Evolutionary conservation across 2,329 filamentous ascomycete species (phyloP).

Genomic region (Lecanicillium sp.): DNA sequence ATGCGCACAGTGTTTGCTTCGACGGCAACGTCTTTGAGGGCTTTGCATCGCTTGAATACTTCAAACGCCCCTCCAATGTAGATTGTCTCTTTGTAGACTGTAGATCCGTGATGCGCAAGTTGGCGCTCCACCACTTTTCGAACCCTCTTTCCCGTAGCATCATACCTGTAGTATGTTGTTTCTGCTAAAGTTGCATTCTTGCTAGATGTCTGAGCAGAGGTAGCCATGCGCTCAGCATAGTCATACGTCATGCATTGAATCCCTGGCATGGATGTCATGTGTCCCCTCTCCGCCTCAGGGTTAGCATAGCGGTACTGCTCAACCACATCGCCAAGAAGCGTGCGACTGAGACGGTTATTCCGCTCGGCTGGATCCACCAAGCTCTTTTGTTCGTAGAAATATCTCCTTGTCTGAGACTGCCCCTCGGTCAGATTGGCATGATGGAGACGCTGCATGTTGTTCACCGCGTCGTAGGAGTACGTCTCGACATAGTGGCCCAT

Average conservation of each 20-base stretch:
- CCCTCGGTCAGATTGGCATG: slow-evolving; percentile 2
- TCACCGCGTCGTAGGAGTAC: slow-evolving; percentile 7
- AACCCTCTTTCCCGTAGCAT: slow-evolving; percentile 12
- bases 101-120: neutral
- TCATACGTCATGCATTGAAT: neutral
- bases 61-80: slow-evolving; percentile 10
- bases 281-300: neutral
- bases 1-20: slow-evolving; percentile 6
- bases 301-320: slow-evolving; percentile 2
- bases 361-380: neutral
- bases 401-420: slow-evolving; percentile 1
- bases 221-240: slow-evolving; percentile 5
- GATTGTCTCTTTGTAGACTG: slow-evolving; percentile 5
- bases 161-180: slow-evolving; percentile 18
- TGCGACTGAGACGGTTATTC: slow-evolving; percentile 3
- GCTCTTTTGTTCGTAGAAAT: slow-evolving; percentile 4
- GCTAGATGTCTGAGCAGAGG: slow-evolving; percentile 2
- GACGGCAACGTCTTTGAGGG: neutral
- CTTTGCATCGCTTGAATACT: slow-evolving; percentile 6
- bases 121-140: slow-evolving; percentile 16
- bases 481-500: slow-evolving; percentile 8
- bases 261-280: slow-evolving; percentile 5
- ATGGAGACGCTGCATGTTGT: slow-evolving; percentile 4
- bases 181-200: slow-evolving; percentile 6
- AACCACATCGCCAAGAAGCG: neutral